These are phyloP conservation scores for Hypoxylon fragiforme DNA, from an alignment of 495 filamentous ascomycete genomes.

Conservation along the genomic window DNA sequence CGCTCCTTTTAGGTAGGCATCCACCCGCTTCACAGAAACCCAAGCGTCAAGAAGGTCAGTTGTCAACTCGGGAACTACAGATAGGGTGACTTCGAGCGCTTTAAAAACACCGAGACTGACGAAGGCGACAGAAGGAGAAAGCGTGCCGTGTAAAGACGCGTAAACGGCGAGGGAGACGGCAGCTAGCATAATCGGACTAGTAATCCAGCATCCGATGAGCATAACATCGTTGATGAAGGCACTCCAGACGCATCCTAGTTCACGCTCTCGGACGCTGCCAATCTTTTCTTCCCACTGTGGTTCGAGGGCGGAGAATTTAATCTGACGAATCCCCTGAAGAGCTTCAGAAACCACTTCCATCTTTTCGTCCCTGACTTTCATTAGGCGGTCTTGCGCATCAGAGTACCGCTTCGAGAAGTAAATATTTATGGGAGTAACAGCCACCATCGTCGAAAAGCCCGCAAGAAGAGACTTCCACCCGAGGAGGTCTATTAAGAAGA, in stretches of 20 bases:
- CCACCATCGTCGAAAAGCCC: conserved; percentile 64
- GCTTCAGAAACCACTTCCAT: conserved; percentile 79
- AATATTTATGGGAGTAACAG: conserved; percentile 71
- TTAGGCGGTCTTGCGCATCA: conserved; percentile 67
- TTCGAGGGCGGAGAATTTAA: conserved; percentile 88
- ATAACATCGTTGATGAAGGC: conserved; percentile 63
- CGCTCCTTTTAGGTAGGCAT: conserved; percentile 67
- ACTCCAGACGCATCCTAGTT: conserved; percentile 67
- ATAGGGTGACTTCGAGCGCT: conserved; percentile 68
- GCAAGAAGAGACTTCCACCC: conserved; percentile 72
- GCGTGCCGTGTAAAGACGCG: conserved; percentile 59
- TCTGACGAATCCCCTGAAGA: conserved; percentile 80
- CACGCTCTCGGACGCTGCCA: conserved; percentile 61
- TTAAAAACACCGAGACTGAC: conserved; percentile 77
- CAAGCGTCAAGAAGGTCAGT: conserved; percentile 71
- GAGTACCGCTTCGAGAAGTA: conserved; percentile 69
- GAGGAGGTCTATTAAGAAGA: conserved; percentile 68
- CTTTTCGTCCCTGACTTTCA: conserved; percentile 80
- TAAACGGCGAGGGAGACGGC: conserved; percentile 72
- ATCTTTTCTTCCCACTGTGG: conserved; percentile 78
- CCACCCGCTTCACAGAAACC: conserved; percentile 73
- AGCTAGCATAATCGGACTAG: conserved; percentile 72
- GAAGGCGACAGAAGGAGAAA: conserved; percentile 78
- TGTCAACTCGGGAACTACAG: conserved; percentile 72
- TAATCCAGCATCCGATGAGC: conserved; percentile 69